A percentile compares a stretch with the other conserved stretches of the same genome.
These are phyloP conservation scores for Actinomortierella ambigua DNA, from an alignment of 371 early-diverging fungal species.

Conservation along the genomic window DNA sequence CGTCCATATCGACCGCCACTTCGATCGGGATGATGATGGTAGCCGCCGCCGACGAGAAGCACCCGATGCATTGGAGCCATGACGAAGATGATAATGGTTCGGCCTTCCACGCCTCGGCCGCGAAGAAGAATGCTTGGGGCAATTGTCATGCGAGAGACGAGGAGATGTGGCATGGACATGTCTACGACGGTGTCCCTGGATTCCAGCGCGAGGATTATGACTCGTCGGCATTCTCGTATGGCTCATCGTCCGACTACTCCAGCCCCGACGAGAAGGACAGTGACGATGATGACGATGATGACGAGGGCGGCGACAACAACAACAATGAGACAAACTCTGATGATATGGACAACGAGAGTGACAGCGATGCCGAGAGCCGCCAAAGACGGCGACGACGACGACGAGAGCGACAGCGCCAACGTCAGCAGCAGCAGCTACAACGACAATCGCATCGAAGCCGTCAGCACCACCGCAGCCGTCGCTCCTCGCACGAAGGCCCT, in stretches of 20 bases:
- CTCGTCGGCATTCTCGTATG: conserved; percentile 26
- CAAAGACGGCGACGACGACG: too few species aligned
- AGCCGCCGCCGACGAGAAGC: background rate
- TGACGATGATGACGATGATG: background rate
- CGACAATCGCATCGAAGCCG: too few species aligned
- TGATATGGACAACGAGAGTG: too few species aligned
- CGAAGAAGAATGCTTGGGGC: too few species aligned
- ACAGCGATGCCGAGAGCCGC: too few species aligned
- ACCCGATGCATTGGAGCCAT: background rate
- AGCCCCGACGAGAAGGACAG: conserved; percentile 8
- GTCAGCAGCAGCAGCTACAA: too few species aligned
- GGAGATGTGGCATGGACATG: background rate
- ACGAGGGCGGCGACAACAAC: background rate
- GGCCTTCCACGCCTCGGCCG: background rate
- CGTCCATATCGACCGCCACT: too few species aligned
- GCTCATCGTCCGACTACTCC: conserved; percentile 9
- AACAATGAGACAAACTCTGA: too few species aligned
- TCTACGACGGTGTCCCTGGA: too few species aligned
- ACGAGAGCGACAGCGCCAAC: too few species aligned
- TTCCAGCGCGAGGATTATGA: conserved; percentile 32
- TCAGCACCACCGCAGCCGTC: too few species aligned
- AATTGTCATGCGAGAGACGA: background rate
- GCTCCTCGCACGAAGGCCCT: too few species aligned
- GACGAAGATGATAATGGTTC: background rate
- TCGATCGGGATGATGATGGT: background rate